These are phyloP conservation scores for Clitoria ternatea DNA, from an alignment of 306 rosid genomes.

Conservation along the genomic window DNA sequence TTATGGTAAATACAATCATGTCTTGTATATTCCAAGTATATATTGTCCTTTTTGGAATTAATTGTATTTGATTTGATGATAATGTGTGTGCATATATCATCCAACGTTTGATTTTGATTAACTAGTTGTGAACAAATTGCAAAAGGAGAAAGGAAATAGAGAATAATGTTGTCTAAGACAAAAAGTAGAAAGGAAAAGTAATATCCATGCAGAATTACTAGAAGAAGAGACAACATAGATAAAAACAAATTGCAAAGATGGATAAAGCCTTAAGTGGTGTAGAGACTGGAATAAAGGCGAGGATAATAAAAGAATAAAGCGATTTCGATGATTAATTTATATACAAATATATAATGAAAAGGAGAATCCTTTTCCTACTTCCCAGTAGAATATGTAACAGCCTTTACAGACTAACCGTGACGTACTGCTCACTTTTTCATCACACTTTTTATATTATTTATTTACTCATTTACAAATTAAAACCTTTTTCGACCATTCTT, in stretches of 20 bases:
- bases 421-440: slow-evolving; percentile 23
- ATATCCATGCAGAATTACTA: slow-evolving; percentile 39
- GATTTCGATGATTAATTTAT: slow-evolving; percentile 27
- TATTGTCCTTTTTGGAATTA: too few relatives aligned
- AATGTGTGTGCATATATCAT: too few relatives aligned
- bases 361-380: slow-evolving; percentile 34
- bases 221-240: slow-evolving; percentile 56
- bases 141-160: slow-evolving; percentile 27
- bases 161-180: slow-evolving; percentile 31
- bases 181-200: slow-evolving; percentile 39
- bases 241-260: slow-evolving; percentile 54
- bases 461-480: too few relatives aligned
- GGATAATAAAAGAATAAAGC: slow-evolving; percentile 75
- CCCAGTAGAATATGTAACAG: slow-evolving; percentile 32
- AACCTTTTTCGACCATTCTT: too few relatives aligned
- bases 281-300: slow-evolving; percentile 47
- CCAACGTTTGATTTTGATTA: too few relatives aligned
- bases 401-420: slow-evolving; percentile 35
- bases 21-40: too few relatives aligned
- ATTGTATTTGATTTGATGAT: too few relatives aligned
- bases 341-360: slow-evolving; percentile 20
- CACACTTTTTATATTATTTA: too few relatives aligned
- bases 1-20: too few relatives aligned
- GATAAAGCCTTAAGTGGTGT: slow-evolving; percentile 54
- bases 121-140: slow-evolving; percentile 15